Evolutionary conservation across 345 rosid genomes (phyloP), one percentile per base, ranked within the genome.

Genomic region (Eutrema yunnanense): DNA sequence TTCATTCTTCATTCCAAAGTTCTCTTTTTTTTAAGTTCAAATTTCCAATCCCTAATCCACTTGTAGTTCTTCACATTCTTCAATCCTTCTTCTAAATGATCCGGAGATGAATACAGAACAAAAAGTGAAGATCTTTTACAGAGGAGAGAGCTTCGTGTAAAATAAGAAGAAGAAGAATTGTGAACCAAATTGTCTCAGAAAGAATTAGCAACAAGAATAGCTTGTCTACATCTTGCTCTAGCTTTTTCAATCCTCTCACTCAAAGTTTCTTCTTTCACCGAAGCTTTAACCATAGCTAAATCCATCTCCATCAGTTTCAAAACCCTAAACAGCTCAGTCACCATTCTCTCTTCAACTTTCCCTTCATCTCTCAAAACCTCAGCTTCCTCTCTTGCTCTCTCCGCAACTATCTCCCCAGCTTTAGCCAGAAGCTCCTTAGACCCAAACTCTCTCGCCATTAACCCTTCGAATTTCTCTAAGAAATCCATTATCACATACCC

Each of bases 241-340:
- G 97, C 97, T 67, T 88, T 88, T 62, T 85, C 87, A 71, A 90
- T 73, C 81, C 98, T 85, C 78, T 89, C 82, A 51, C 29, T 70
- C 71, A 93, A 54, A 44, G 98, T 93, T 44, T 89, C 94, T 57
- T 86, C 87, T 47, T 90, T 90, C 2, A 90, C 88, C 3, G 98
- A 86, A 65, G 92, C 97, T 81, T 87, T 90, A 2, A 90, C 97
- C 98, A 93, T 89, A 8, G 91, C 96, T 73, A 93, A 81, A 72
- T 93, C 98, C 98, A 93, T 93, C 88, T 93, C 96, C 97, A 90
- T 86, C 87, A 90, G 55, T 82, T 77, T 87, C 87, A 93, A 79
- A 38, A 93, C 98, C 73, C 98, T 87, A n/a, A 74, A 85, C 74
- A 93, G 73, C 78, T 90, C 97, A 5, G 92, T 90, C 62, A 90